Base-by-base conservation (phyloP, 306 rosid genomes). In the Gastrolobium bilobum region DNA sequence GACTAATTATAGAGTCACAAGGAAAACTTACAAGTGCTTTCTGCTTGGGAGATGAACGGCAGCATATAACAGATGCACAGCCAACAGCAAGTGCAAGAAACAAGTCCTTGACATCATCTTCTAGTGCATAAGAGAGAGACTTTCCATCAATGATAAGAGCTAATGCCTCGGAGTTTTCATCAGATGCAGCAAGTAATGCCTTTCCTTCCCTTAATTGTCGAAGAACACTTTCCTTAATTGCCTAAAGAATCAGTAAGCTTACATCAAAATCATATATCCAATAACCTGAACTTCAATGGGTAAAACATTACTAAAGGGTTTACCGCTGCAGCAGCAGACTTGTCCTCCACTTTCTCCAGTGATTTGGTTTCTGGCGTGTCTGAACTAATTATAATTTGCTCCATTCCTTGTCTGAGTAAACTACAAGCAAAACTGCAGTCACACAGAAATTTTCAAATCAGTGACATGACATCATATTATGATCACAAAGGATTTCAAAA, bases 31-130 rank as follows among this genome's bases (percentile, higher is more conserved):
- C 85, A 53, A 91, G 92, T 79, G 97, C 95, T 88, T 92, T 92
- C 86, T 92, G 97, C 78, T 94, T 94, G 57, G 97, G 97, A 82
- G 99, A 94, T 15, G 97, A 91, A 73, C 97, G 91, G 20, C 97
- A 92, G 90, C 97, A 94, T 80, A 92, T 92, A 57, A 89, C 95
- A 13, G 99, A 94, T 30, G 97, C 97, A 33, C 97, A 94, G 57
- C 92, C 91, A 44, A 89, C 83, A 10, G 97, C 95, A 76, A 92
- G 90, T 74, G 81, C 89, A 38, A 92, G 81, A 86, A 94, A 94
- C 26, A 84, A 56, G 80, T 94, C 90, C 81, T 92, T 89, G 2
- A 86, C 88, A 84, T 92, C 99, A 52, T 88, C 84, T 75, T 89
- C 88, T 15, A 94, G 78, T 48, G 99, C 97, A 77, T 85, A 89